Evolutionary conservation across 2,329 filamentous ascomycete genomes (phyloP), one percentile per base, ranked within the genome.

Genomic region (Graphilbum sp.): DNA sequence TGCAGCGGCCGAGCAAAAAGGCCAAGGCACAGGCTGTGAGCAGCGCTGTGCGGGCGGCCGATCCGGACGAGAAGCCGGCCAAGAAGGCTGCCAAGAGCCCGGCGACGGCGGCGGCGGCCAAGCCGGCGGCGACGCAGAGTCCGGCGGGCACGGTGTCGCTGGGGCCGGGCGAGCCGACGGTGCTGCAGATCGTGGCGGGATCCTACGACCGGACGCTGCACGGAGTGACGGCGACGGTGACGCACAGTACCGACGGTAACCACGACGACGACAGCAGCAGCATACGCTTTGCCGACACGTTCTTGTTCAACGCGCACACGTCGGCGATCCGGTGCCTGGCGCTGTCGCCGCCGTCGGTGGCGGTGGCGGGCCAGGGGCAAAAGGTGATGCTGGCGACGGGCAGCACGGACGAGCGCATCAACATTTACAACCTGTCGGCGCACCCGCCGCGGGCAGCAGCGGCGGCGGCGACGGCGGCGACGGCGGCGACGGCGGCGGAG

Each of bases 191-290:
- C 47, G 69, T 96, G 43, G 79, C 85, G 7, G 90, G 90, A 35
- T 95, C 87, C 38, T 98, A 98, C 60, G 90, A 98, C 54, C 74
- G 86, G 46, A 75, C 92, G 36, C 70, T 98, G 17, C 90, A 98
- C 56, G 90, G 90, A 43, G 69, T 95, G 50, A 84, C 81, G 8
- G 86, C 81, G n/a, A 74, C 74, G 2, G 63, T 93, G 37, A 17
- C 37, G n/a, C 90, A 90, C 43, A 69, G 95, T 50, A 84, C 80
- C 81, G n/a, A 74, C 74, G 2, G 63, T 93, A 38, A 29, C 27
- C 9, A 12, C 23, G 23, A 11, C 9, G 32, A 20, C 15, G 34
- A 30, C 34, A 19, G 23, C 16, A 12, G 19, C 3, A n/a, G 4
- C 11, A 17, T 9, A 10, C 25, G 53, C 65, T 96, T 95, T 53